Base-by-base conservation (phyloP, 2,329 filamentous ascomycete genomes). In the Neofusicoccum cordaticola region DNA sequence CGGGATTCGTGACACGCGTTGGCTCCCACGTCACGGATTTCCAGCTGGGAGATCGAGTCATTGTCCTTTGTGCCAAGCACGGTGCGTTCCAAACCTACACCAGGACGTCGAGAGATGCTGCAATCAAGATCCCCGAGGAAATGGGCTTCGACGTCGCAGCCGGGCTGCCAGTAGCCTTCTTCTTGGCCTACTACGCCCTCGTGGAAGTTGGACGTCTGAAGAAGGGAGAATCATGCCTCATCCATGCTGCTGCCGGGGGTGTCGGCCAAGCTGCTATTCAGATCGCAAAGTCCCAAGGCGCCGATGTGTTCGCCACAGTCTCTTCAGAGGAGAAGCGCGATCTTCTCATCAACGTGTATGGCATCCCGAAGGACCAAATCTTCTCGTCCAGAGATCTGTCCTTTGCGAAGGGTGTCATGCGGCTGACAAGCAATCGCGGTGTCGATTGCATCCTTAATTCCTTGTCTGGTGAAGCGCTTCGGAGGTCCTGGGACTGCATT, bases 381-480 rank as follows among this genome's bases (percentile, higher is more conserved):
- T 61, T 58, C 13, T 39, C 58, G 1, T 62, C 63, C 42, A 31
- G 53, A n/a, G 62, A 42, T 1, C 51, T 65, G 0, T 70, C 69
- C 1, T 48, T 73, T 1, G 65, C 62, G 27, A 17, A 66, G 0
- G 68, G 63, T 13, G 72, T 69, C 67, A 72, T 72, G 70, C 62
- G 71, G 3, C 9, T 27, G 1, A 64, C 68, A 13, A 68, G 69
- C 0, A 72, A 69, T 4, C 62, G 63, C 9, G 19, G 69, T 19
- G 47, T 74, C 39, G 67, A 68, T 4, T 27, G 84, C 1, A 75
- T 78, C 6, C 44, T 74, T 2, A 74, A 73, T 34, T 68, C 67
- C 12, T 62, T 73, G 2, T 45, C 66, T 5, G 71, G 71, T 7
- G 69, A 74, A 2, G 31, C 65, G 11, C 62, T 73, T 3, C 37